Conservation (phyloP, 257 asterid genomes). For the Lantana camara region DNA sequence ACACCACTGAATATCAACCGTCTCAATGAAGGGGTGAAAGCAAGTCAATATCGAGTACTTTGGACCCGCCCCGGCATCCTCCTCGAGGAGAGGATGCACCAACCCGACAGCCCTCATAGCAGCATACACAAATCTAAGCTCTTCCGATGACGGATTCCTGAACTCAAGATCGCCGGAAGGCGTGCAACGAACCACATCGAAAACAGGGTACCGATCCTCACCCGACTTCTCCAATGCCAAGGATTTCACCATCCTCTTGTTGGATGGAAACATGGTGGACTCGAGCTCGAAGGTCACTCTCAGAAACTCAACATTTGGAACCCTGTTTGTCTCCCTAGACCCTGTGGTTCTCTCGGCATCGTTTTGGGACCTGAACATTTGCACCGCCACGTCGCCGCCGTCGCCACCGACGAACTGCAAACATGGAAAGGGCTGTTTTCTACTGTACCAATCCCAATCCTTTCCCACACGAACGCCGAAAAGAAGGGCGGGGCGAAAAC, state of each 20-base stretch:
- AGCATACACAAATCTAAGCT: constrained; percentile 51
- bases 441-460: constrained; percentile 51
- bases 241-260: constrained; percentile 37
- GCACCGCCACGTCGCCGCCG: constrained; percentile 59
- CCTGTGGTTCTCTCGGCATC: constrained; percentile 54
- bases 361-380: constrained; percentile 51
- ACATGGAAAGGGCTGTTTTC: constrained; percentile 54
- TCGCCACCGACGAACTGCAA: constrained; percentile 60
- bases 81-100: constrained; percentile 55
- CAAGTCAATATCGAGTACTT: constrained; percentile 38
- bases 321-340: constrained; percentile 47
- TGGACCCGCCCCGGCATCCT: constrained; percentile 36
- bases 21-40: constrained; percentile 54
- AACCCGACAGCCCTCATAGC: constrained; percentile 41
- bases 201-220: constrained; percentile 50
- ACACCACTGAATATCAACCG: constrained; percentile 63
- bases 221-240: constrained; percentile 53
- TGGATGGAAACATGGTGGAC: constrained; percentile 40
- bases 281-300: constrained; percentile 57
- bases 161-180: constrained; percentile 43
- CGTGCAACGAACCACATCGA: constrained; percentile 50
- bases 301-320: constrained; percentile 48
- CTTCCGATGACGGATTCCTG: constrained; percentile 53
- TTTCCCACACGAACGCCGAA: constrained; percentile 50
- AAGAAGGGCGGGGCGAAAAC: constrained; percentile 52